Base-by-base conservation (phyloP, 108 stramenopile species). In the Parietichytrium sp. region DNA sequence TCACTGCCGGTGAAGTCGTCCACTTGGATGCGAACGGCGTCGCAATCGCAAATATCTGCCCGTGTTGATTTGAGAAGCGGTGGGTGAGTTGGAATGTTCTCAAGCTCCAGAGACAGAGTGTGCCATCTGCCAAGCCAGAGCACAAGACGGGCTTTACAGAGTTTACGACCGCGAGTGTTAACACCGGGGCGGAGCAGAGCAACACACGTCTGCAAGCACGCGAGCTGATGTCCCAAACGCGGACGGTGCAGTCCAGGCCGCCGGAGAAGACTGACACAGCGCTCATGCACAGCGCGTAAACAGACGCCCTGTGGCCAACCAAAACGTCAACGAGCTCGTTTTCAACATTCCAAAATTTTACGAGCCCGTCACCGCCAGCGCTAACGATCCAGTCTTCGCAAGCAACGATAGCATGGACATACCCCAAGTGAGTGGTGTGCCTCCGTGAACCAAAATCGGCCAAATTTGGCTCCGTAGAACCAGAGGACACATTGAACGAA, bases 161-260 rank as follows among this genome's bases (percentile, higher is more conserved):
- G 38, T 42, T 33, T 42, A 42, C 61, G 10, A 81, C 30, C 15
- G 54, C 45, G 16, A 81, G 20, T 52, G 31, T 36, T 20, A 81
- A 23, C 16, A 81, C 80, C 12, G 53, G 53, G 80, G 31, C 45
- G 3, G 31, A 30, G n/a, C 80, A 53, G 0, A 53, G 27, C n/a
- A 81, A 36, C 0, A 54, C 29, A 13, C 80, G 29, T 2, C 80
- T 52, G 52, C 80, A 81, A 16, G 54, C 53, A 29, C 33, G 54
- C 15, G 53, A 36, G 15, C 54, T 54, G 18, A 81, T 23, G 29
- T 81, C 80, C 80, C 80, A 81, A 36, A 81, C 80, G 8, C 53
- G 53, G 23, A 81, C 54, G 30, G 80, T 81, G 16, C 80, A 52
- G 80, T 81, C 80, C 36, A 53, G 53, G 18, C 53, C 25, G n/a